phyloP scores from a whole-genome alignment of 2,329 filamentous ascomycete genomes.

The Colletotrichum karsti region DNA sequence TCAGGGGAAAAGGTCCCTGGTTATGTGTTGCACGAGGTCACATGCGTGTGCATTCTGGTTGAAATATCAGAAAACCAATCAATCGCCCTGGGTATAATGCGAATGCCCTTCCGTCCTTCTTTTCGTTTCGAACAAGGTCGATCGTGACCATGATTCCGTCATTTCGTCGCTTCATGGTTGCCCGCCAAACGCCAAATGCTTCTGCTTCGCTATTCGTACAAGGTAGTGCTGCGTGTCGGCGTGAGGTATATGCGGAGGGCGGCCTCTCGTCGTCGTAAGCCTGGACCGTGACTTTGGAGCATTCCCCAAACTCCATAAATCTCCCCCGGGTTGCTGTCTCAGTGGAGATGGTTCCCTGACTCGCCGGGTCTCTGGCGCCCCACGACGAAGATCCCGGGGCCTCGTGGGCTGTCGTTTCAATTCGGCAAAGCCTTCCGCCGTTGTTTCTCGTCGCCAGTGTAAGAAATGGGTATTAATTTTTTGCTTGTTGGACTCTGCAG shows the following conservation, averaged over 20 bases:
- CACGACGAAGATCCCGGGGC: neutral
- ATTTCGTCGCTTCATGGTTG: neutral
- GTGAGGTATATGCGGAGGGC: neutral
- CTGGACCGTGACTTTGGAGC: neutral
- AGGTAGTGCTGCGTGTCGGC: neutral
- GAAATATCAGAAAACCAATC: neutral
- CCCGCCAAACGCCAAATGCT: slow-evolving; percentile 2
- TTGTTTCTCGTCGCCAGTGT: neutral
- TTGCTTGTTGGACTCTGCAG: no score
- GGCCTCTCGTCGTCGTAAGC: neutral
- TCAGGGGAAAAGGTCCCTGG: neutral
- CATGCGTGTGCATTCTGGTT: neutral
- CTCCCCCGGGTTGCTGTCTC: neutral
- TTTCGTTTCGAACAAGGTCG: slow-evolving; percentile 1
- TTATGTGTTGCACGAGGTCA: neutral
- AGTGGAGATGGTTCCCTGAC: neutral
- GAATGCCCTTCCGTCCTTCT: neutral
- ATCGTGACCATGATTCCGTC: slow-evolving; percentile 7
- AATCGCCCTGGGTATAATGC: slow-evolving; percentile 24
- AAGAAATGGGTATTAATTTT: no score
- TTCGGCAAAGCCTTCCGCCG: neutral
- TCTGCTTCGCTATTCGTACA: neutral
- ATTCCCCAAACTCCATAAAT: neutral
- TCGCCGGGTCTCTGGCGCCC: neutral
- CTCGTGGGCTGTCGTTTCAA: neutral